A percentile compares a stretch with the other conserved stretches of the same genome.
Conservation (phyloP, 306 rosid genomes). For the Hippophae gyantsensis region DNA sequence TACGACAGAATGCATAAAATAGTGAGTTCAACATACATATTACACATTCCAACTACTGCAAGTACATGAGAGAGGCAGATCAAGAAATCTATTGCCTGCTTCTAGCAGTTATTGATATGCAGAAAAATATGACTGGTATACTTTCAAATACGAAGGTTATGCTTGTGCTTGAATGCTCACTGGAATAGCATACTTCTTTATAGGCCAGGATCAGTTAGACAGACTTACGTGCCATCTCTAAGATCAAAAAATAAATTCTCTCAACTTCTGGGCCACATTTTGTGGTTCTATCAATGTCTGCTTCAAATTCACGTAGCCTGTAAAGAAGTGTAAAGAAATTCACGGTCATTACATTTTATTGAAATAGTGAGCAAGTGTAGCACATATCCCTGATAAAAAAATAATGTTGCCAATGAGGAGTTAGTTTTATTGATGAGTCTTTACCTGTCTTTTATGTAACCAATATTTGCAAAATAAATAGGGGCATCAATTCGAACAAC, state of each 20-base stretch:
- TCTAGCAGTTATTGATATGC: too few species aligned
- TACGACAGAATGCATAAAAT: too few species aligned
- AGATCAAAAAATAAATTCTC: conserved; percentile 74
- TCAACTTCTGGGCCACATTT: conserved; percentile 88
- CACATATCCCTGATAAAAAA: background rate
- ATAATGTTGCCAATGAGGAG: background rate
- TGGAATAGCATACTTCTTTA: background rate
- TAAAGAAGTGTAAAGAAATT: conserved; percentile 30
- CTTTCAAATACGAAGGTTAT: conserved; percentile 3
- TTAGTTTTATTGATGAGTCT: conserved; percentile 4
- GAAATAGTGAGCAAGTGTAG: conserved; percentile 13
- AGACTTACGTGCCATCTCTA: conserved; percentile 95
- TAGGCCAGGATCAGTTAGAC: conserved; percentile 27
- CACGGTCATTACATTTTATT: conserved; percentile 6
- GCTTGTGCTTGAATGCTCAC: background rate
- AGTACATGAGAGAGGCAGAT: too few species aligned
- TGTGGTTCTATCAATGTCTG: conserved; percentile 49
- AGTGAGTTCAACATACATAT: too few species aligned
- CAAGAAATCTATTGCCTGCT: too few species aligned
- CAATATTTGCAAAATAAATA: conserved; percentile 79
- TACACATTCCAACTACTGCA: too few species aligned
- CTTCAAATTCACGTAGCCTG: conserved; percentile 92
- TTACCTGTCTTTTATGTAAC: conserved; percentile 93
- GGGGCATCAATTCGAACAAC: conserved; percentile 93
- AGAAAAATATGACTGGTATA: background rate